Evolutionary conservation across 768 basidiomycete species (phyloP).

Genomic region (Collybia sordida): DNA sequence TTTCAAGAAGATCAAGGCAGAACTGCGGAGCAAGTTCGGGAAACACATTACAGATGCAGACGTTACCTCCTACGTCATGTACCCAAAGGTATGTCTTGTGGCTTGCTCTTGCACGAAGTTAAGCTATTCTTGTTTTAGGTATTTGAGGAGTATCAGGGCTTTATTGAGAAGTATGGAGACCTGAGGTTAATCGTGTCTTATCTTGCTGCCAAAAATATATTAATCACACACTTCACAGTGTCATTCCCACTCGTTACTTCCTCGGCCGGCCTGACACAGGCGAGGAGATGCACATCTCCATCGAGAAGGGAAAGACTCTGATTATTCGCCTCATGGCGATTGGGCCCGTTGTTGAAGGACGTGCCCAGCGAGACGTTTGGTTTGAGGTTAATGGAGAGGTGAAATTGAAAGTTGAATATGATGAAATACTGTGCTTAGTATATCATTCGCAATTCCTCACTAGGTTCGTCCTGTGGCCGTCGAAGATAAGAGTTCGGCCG

Average conservation of each 20-base stretch:
- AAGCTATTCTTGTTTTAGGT: constrained; percentile 47
- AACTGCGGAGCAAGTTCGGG: constrained; percentile 91
- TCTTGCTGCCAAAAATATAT: constrained; percentile 7
- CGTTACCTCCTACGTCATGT: constrained; percentile 96
- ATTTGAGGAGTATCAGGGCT: constrained; percentile 95
- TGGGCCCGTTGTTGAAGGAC: constrained; percentile 89
- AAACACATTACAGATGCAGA: constrained; percentile 93
- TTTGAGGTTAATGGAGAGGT: constrained; percentile 98
- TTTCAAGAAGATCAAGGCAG: constrained; percentile 94
- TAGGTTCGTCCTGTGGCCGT: constrained; percentile 93
- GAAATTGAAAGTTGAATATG: constrained; percentile 13
- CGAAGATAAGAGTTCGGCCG: constrained; percentile 96
- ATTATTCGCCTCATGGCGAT: constrained; percentile 96
- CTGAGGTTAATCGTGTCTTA: constrained; percentile 59
- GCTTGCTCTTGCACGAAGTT: constrained; percentile 2
- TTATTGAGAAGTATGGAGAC: constrained; percentile 94
- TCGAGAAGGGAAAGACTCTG: constrained; percentile 95
- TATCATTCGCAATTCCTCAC: constrained; percentile 18
- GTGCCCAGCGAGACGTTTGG: constrained; percentile 95
- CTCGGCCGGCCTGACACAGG: constrained; percentile 86
- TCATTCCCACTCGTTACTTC: constrained; percentile 97
- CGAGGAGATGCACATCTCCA: constrained; percentile 96
- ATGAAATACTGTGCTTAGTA: not conserved
- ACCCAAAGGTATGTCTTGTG: constrained; percentile 75
- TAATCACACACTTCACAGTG: constrained; percentile 44